Evolutionary conservation across 2,329 filamentous ascomycete species (phyloP), one percentile per base, ranked within the genome.

Genomic region (Cytospora paraplurivora): DNA sequence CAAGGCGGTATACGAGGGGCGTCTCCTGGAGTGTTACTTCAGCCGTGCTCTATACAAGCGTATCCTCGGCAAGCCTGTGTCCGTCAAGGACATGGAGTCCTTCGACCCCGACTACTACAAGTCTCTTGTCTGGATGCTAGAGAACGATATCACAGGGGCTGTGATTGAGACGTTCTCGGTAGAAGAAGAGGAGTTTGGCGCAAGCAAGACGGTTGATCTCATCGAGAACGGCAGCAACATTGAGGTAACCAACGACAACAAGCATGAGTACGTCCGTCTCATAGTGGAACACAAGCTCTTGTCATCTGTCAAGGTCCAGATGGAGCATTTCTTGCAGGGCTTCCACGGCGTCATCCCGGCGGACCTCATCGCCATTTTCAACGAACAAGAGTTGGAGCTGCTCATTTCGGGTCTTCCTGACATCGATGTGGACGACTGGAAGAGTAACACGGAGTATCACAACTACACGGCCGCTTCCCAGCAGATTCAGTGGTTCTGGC

Each of bases 401-500:
- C 83, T 99, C 66, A 99, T 99, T 73, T 99, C 95, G 57, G 95
- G 95, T 73, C 84, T 99, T 58, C 95, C 95, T 1, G 95, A 99
- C 73, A 97, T 99, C 70, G 94, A 99, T 70, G 87, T 98, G 49
- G 95, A 99, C 72, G 95, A 99, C 78, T 99, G 95, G 95, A 97
- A 97, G 85, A 93, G 91, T 78, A 97, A 97, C 77, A 96, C 94
- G 2, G 96, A 99, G 74, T 98, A 99, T 72, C 94, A 98, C 78
- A 98, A 98, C 77, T 99, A 99, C 79, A 92, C 87, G 5, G 89
- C 92, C 37, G 94, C 93, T 0, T 97, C 95, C 3, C 91, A 92
- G 52, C 96, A 99, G 75, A 97, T 99, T 65, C 93, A 98, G 76
- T 99, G 95, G 95, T 99, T 99, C 86, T 99, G 95, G 95, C 90